Evolutionary conservation across 2,329 filamentous ascomycete genomes (phyloP).

Genomic region (Arthrobotrys iridis): DNA sequence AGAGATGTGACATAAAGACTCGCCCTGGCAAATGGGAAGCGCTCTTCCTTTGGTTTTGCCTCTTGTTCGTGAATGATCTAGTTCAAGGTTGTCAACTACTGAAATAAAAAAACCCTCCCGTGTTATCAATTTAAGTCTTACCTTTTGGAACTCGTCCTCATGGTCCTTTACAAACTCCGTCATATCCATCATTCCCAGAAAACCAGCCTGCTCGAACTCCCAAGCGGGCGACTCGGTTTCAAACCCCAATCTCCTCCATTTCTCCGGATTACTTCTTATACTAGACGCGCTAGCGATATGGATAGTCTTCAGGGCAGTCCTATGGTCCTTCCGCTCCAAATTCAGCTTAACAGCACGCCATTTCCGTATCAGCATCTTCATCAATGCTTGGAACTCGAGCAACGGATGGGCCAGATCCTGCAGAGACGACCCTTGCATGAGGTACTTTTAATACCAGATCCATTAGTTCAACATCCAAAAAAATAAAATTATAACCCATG

Average conservation of each 20-base stretch:
- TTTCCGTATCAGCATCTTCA: conserved; percentile 84
- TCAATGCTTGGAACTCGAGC: conserved; percentile 90
- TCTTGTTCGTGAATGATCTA: conserved; percentile 80
- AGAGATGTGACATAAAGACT: conserved; percentile 87
- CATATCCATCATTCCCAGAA: conserved; percentile 96
- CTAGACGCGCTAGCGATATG: conserved; percentile 83
- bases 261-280: conserved; percentile 82
- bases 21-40: conserved; percentile 86
- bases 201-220: conserved; percentile 87
- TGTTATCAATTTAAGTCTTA: conserved; percentile 61
- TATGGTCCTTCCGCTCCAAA: conserved; percentile 85
- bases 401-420: conserved; percentile 90
- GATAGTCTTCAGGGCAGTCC: conserved; percentile 83
- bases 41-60: conserved; percentile 73
- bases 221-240: conserved; percentile 84
- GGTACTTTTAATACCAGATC: conserved; percentile 64
- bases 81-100: not conserved
- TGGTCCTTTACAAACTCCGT: conserved; percentile 92
- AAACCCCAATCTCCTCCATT: conserved; percentile 92
- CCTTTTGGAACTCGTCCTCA: conserved; percentile 90
- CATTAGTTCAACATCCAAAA: conserved; percentile 12
- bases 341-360: conserved; percentile 90
- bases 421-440: conserved; percentile 93
- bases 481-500: not conserved
- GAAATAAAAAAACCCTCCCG: not conserved